Conservation (phyloP, 2,329 filamentous ascomycete species). For the Penicillium sp. region DNA sequence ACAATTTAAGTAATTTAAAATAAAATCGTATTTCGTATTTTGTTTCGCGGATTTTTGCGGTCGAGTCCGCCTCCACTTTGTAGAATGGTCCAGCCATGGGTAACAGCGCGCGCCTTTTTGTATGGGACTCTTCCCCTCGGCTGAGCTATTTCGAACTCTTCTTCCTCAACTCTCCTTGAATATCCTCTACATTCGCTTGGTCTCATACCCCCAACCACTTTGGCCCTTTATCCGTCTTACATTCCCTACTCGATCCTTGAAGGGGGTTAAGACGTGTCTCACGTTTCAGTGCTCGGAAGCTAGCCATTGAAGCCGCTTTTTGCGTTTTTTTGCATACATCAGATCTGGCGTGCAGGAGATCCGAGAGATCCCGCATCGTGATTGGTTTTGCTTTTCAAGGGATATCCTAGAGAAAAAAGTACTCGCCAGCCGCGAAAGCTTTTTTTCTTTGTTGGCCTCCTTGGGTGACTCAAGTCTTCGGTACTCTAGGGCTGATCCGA, state of each 20-base stretch:
- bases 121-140: slow-evolving; percentile 5
- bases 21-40: not conserved
- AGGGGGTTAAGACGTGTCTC: slow-evolving; percentile 14
- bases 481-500: slow-evolving; percentile 1
- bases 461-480: slow-evolving; percentile 5
- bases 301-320: slow-evolving; percentile 4
- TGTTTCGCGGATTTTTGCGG: not conserved
- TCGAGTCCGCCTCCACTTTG: slow-evolving; percentile 1
- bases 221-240: not conserved
- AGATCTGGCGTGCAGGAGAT: slow-evolving; percentile 15
- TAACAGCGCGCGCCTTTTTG: not conserved
- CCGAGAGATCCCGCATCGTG: slow-evolving; percentile 1
- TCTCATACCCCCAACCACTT: not conserved
- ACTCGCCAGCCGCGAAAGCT: slow-evolving; percentile 6
- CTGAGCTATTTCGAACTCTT: not conserved
- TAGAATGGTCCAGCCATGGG: not conserved
- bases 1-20: not conserved
- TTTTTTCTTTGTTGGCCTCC: slow-evolving; percentile 6
- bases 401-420: not conserved
- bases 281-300: slow-evolving; percentile 9
- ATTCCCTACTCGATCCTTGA: not conserved
- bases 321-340: slow-evolving; percentile 14
- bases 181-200: slow-evolving; percentile 1
- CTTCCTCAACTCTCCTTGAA: not conserved
- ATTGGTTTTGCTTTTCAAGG: slow-evolving; percentile 9